A percentile compares a stretch with the other conserved stretches of the same genome.
phyloP scores from a whole-genome alignment of 768 basidiomycete genomes.

The Mycena galericulata region DNA sequence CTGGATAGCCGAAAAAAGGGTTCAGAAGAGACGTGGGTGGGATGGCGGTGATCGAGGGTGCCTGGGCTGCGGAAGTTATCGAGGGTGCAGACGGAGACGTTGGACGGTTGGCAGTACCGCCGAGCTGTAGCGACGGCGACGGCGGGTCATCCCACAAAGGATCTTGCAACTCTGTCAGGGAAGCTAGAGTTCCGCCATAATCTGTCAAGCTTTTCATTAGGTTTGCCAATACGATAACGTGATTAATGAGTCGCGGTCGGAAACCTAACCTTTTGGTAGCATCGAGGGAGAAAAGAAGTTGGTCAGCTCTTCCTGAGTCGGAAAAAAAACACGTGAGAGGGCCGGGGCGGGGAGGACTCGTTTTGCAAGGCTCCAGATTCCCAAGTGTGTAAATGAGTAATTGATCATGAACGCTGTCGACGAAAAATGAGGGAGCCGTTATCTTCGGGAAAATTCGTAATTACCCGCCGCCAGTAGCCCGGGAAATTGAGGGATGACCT shows the following conservation, averaged over 20 bases:
- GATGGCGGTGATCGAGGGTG: slow-evolving; percentile 32
- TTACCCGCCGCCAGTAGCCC: slow-evolving; percentile 82
- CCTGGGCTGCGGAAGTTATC: slow-evolving; percentile 15
- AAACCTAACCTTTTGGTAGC: slow-evolving; percentile 73
- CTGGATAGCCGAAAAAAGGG: slow-evolving; percentile 83
- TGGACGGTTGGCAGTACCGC: slow-evolving; percentile 23
- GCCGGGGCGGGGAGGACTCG: slow-evolving; percentile 71
- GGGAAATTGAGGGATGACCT: slow-evolving; percentile 78
- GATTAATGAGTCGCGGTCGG: slow-evolving; percentile 28
- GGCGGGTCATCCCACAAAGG: slow-evolving; percentile 50
- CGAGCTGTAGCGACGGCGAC: slow-evolving; percentile 6
- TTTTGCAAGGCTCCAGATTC: slow-evolving; percentile 77
- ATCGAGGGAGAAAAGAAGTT: slow-evolving; percentile 62
- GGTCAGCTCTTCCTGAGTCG: slow-evolving; percentile 65
- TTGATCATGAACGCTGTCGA: slow-evolving; percentile 75
- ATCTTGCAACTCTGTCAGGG: slow-evolving; percentile 62
- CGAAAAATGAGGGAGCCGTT: slow-evolving; percentile 21
- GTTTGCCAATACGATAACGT: slow-evolving; percentile 11
- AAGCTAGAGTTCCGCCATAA: slow-evolving; percentile 72
- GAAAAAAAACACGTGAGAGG: slow-evolving; percentile 75
- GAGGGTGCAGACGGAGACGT: slow-evolving; percentile 33
- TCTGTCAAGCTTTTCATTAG: slow-evolving; percentile 57
- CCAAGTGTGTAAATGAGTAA: slow-evolving; percentile 79
- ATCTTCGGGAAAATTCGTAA: slow-evolving; percentile 26
- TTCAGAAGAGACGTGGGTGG: slow-evolving; percentile 68